These are phyloP conservation scores for Cercospora beticola DNA, from an alignment of 2,329 filamentous ascomycete genomes.

Conservation along the genomic window DNA sequence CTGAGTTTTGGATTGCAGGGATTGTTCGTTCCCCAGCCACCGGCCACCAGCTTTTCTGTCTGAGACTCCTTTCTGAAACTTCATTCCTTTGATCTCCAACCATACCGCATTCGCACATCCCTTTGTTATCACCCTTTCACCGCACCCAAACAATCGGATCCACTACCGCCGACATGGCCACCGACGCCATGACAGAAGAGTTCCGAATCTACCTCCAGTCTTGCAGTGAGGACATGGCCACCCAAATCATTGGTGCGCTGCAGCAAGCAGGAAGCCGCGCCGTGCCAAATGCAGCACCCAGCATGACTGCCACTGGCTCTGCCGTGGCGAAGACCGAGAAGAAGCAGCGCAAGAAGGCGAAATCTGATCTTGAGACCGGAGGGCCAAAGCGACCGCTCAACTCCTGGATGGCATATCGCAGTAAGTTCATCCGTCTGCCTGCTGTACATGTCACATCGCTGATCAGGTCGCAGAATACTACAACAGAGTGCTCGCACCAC, in stretches of 20 bases:
- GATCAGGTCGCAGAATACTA: constrained; percentile 24
- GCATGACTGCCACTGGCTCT: constrained; percentile 18
- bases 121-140: constrained; percentile 31
- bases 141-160: constrained; percentile 29
- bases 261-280: neutral
- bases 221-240: constrained; percentile 14
- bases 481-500: constrained; percentile 18
- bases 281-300: constrained; percentile 20
- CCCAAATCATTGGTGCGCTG: neutral
- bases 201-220: constrained; percentile 23
- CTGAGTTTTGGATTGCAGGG: neutral
- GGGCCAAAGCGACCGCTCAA: constrained; percentile 17
- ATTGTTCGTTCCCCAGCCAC: neutral
- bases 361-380: constrained; percentile 7
- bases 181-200: constrained; percentile 21
- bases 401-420: constrained; percentile 26
- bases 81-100: neutral
- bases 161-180: constrained; percentile 28
- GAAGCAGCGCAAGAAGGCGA: constrained; percentile 28
- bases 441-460: neutral
- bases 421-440: neutral
- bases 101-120: constrained; percentile 31
- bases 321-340: constrained; percentile 19
- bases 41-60: neutral
- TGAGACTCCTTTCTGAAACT: neutral